Evolutionary conservation across 208 protist genomes (phyloP).

Genomic region (Angomonas desouzai): DNA sequence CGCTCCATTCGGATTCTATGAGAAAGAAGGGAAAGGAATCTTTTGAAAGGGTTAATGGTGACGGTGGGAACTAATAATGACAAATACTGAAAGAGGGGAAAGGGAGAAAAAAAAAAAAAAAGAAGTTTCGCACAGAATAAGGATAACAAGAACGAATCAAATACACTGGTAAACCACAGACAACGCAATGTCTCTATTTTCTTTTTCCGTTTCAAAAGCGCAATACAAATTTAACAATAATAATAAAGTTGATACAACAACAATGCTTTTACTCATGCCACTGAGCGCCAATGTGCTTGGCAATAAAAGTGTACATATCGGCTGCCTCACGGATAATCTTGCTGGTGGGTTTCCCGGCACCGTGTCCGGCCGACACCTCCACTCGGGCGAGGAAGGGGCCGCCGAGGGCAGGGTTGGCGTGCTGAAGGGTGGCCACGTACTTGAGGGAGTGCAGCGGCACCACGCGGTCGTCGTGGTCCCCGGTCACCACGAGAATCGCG

Average conservation of each 20-base stretch:
- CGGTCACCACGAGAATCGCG: constrained; percentile 87
- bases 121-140: neutral
- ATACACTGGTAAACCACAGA: neutral
- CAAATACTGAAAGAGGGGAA: neutral
- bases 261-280: constrained; percentile 63
- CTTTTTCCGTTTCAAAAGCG: neutral
- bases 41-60: too few relatives aligned
- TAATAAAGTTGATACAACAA: neutral
- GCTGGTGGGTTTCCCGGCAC: constrained; percentile 89
- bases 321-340: constrained; percentile 86
- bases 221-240: neutral
- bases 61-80: too few relatives aligned
- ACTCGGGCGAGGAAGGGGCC: constrained; percentile 84
- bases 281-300: constrained; percentile 66
- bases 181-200: neutral
- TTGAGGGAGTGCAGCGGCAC: constrained; percentile 96
- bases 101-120: constrained; percentile 9
- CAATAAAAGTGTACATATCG: constrained; percentile 93
- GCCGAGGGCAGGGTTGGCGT: constrained; percentile 61
- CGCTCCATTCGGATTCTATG: constrained; percentile 1
- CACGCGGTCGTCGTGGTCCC: constrained; percentile 95
- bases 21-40: constrained; percentile 3
- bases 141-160: too few relatives aligned
- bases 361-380: constrained; percentile 84
- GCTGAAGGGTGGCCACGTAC: constrained; percentile 91